Evolutionary conservation across 257 asterid genomes (phyloP).

Genomic region (Solanum ossicruentum): DNA sequence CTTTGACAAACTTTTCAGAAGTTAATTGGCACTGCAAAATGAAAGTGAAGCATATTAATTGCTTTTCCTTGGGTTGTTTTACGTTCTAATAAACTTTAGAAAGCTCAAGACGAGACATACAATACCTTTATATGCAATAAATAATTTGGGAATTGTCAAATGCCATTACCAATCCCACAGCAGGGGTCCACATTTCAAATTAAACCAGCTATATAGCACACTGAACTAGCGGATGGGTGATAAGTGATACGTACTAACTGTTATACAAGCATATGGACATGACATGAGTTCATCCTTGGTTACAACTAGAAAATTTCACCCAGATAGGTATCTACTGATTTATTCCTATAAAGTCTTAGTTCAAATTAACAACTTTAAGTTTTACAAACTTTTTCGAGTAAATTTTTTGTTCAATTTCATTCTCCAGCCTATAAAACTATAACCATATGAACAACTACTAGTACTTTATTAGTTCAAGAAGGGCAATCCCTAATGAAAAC

Average conservation of each 20-base stretch:
- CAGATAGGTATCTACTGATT: neutral
- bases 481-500: neutral
- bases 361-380: neutral
- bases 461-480: neutral
- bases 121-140: neutral
- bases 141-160: neutral
- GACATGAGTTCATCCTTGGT: neutral
- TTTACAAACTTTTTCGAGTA: neutral
- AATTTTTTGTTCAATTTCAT: neutral
- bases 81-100: neutral
- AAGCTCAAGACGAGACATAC: neutral
- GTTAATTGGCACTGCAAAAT: neutral
- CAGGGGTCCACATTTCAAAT: neutral
- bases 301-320: neutral
- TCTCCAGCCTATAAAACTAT: neutral
- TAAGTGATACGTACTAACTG: neutral
- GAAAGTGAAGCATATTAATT: neutral
- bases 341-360: neutral
- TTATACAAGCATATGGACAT: neutral
- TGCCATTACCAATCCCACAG: neutral
- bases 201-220: neutral
- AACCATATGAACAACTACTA: neutral
- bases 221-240: neutral
- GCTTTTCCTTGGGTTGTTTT: neutral
- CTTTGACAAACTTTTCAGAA: neutral